These are phyloP conservation scores for Anastatica hierochuntica DNA, from an alignment of 345 rosid genomes.

Conservation along the genomic window DNA sequence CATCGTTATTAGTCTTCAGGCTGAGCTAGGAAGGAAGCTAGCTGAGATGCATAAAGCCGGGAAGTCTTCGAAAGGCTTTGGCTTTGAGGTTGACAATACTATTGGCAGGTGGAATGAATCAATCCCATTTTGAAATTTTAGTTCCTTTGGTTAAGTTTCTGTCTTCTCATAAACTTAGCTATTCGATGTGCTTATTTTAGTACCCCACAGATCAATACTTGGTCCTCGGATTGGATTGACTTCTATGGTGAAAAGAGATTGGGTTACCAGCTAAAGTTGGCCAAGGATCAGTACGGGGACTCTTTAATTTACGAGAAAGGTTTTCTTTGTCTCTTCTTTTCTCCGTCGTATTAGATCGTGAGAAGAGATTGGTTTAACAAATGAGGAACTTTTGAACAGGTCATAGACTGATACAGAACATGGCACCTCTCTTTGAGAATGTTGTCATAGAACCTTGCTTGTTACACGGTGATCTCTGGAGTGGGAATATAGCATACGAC, in stretches of 20 bases:
- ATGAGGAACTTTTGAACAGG: conserved; percentile 35
- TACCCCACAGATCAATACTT: conserved; percentile 84
- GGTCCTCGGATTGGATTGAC: conserved; percentile 82
- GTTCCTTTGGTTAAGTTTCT: background rate
- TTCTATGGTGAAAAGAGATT: conserved; percentile 81
- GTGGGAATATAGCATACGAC: conserved; percentile 82
- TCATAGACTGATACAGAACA: conserved; percentile 53
- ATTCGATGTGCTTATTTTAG: conserved; percentile 3
- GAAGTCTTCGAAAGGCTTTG: conserved; percentile 70
- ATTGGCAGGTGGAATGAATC: conserved; percentile 60
- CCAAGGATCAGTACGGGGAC: conserved; percentile 60
- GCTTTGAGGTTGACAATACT: conserved; percentile 84
- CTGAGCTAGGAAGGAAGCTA: conserved; percentile 70
- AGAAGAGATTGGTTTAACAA: background rate
- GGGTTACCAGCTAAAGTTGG: conserved; percentile 78
- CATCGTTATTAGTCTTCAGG: conserved; percentile 35
- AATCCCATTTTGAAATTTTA: background rate
- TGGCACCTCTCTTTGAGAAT: conserved; percentile 67
- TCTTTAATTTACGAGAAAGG: conserved; percentile 70
- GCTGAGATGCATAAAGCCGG: conserved; percentile 96
- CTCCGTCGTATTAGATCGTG: no score
- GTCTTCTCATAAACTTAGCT: background rate
- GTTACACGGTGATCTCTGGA: conserved; percentile 97
- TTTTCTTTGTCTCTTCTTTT: conserved; percentile 16
- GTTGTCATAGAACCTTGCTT: conserved; percentile 63